Base-by-base conservation (phyloP, 1,139 yeast genomes). In the Hemisphaericaspora xylofermentans region DNA sequence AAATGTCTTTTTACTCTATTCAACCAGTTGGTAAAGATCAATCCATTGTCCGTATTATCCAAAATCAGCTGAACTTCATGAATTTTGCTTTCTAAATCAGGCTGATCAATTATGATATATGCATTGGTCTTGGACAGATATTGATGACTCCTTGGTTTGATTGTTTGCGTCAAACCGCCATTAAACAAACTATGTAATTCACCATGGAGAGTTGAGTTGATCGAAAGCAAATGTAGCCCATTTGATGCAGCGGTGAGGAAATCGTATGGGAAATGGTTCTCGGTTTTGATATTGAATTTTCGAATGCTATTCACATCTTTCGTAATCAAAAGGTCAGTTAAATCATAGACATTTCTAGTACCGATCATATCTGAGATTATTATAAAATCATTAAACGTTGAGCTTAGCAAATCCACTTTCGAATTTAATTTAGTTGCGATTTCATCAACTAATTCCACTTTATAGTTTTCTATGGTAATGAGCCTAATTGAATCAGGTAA, bases 1-100 rank as follows among this genome's bases (percentile, higher is more conserved):
- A 68, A 58, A 43, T 71, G 77, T 43, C 72, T 59, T 34, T 50
- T 48, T 17, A 57, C 46, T 50, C 76, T 56, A 31, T 52, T 53
- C 7, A 63, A 22, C 68, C 70, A 66, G 25, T 66, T 57, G 4
- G 51, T 34, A 9, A 66, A 35, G 7, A 64, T 47, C 21, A 60
- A 56, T 16, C 56, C 50, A 27, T 58, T 48, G 9, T 55, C 52
- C 7, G 58, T 49, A 32, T 66, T 68, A 28, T 66, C 65, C 28
- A 66, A 57, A 30, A 68, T 49, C 39, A 62, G 63, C 37, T 64
- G 63, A 9, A 58, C 64, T 36, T 61, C 61, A 37, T 59, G 62
- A 26, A 63, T 52, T 0, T 62, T 50, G 15, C 44, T 52, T 35
- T 59, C 54, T 1, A 69, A 61, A 26, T 59, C 58, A 7, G 74